Base-by-base conservation (phyloP, 768 basidiomycete species). In the Psilocybe azurescens region DNA sequence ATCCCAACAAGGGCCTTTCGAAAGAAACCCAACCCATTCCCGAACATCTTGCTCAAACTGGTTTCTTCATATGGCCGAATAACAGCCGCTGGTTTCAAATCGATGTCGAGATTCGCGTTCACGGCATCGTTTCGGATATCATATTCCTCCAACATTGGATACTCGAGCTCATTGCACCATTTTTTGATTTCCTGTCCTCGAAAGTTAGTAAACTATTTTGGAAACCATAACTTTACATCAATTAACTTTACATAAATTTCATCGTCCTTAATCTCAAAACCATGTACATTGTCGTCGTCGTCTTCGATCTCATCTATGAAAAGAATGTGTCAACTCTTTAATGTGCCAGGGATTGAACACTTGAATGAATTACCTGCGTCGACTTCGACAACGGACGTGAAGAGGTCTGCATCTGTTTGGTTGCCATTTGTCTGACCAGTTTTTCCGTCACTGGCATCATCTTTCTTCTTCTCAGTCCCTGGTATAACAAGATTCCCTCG, bases 1-100 rank as follows among this genome's bases (percentile, higher is more conserved):
- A 99, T 98, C n/a, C 97, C 97, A 9, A 99, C 97, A 4, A 99
- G 84, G 11, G 97, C 99, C 81, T 99, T 99, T 33, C 97, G 62
- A 50, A 14, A 63, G n/a, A 36, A 32, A 66, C 65, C 83, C 57
- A 75, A 95, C 93, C 95, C 97, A 74, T 99, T 99, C 56, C 97
- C 97, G 75, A 99, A 99, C 97, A 99, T 99, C 79, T 99, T 99
- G 67, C 94, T 95, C 47, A 99, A 79, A 72, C 93, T 95, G 56
- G 97, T 99, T 78, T 99, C 97, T 75, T 99, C 97, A 76, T 99
- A 99, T 13, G 97, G 95, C 58, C 97, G 86, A 72, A 99, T 97
- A 63, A 97, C 91, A 2, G 97, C 99, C 38, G 95, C 92, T 2
- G 97, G 97, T 74, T 99, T 99, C 57, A 99, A 86, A 75, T 99